Percentiles rank a stretch among this genome's conserved stretches.
These are phyloP conservation scores for Xerocomus amazonicus DNA, from an alignment of 1,284 basidiomycete genomes.

Conservation along the genomic window DNA sequence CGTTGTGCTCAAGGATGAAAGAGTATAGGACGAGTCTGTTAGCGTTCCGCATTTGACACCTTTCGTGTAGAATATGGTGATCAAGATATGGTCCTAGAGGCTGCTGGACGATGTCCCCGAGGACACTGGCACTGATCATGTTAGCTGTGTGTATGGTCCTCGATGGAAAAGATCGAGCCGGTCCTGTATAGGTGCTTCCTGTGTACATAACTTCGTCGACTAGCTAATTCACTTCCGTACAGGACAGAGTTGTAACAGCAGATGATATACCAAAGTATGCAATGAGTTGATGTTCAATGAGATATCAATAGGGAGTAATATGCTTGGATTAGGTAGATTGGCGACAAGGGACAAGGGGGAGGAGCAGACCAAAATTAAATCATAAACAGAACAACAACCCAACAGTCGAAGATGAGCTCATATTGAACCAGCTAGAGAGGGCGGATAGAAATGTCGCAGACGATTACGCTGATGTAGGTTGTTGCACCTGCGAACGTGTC, in stretches of 20 bases:
- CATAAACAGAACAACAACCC: slow-evolving; percentile 29
- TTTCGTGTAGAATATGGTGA: slow-evolving; percentile 19
- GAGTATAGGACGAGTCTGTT: slow-evolving; percentile 26
- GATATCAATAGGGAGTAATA: slow-evolving; percentile 23
- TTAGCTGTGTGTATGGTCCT: neutral
- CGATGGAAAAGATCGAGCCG: too few relatives aligned
- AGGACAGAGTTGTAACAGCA: slow-evolving; percentile 30
- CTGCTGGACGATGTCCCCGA: slow-evolving; percentile 21
- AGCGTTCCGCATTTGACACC: slow-evolving; percentile 15
- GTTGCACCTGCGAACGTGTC: slow-evolving; percentile 47
- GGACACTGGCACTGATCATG: slow-evolving; percentile 22
- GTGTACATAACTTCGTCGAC: slow-evolving; percentile 1
- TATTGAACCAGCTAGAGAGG: slow-evolving; percentile 5
- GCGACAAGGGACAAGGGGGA: slow-evolving; percentile 12
- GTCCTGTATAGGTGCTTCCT: too few relatives aligned
- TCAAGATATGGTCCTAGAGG: slow-evolving; percentile 34
- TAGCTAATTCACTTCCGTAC: slow-evolving; percentile 25
- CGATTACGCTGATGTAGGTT: slow-evolving; percentile 32
- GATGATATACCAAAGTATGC: slow-evolving; percentile 32
- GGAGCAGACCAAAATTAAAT: slow-evolving; percentile 24
- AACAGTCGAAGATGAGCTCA: slow-evolving; percentile 19
- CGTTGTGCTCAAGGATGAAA: slow-evolving; percentile 28
- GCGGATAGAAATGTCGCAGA: slow-evolving; percentile 20
- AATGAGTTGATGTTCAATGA: slow-evolving; percentile 25
- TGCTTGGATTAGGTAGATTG: slow-evolving; percentile 27